Base-by-base conservation (phyloP, 305 asterid genomes). In the Plantago rigida region DNA sequence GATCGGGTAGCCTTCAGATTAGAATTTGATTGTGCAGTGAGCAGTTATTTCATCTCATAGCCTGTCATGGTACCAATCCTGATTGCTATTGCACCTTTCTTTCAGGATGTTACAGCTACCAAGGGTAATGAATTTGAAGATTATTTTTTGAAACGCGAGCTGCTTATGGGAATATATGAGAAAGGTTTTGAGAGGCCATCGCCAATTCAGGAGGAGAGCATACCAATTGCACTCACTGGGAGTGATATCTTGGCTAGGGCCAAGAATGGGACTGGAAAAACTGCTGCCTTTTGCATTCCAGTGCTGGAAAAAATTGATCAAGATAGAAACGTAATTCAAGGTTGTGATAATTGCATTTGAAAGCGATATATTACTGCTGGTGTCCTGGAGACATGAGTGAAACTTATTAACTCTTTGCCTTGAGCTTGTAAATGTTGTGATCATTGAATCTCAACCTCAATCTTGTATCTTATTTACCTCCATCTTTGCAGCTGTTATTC, bases 181-280 rank as follows among this genome's bases (percentile, higher is more conserved):
- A 90, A 90, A 78, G 97, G 97, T 34, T 90, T 90, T 56, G 97
- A 90, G 68, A 82, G 87, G 71, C 96, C 97, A 15, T 90, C 96
- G 13, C 97, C 97, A 9, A 90, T 90, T 67, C 97, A 90, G 70
- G 97, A 90, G 82, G 97, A 90, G 82, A 90, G 97, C 59, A 90
- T 90, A 48, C 97, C 97, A 26, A 87, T 90, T 76, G 96, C 91
- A 29, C 86, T 90, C 29, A 87, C 95, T 61, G 97, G 97, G 60
- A 87, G 95, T 47, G 94, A 90, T 69, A 90, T 90, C 64, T 67
- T 90, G 65, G 97, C 97, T 55, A 81, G 97, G 80, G 97, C 97
- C 47, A 90, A 90, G 70, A 87, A 90, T 77, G 97, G 97, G 74
- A 90, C 97, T 12, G 97, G 97, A 72, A 90, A 90, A 82, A 90